Percentiles rank a stretch among this genome's conserved stretches.
Conservation (phyloP, 2,329 filamentous ascomycete species). For the Daldinia eschscholtzii region DNA sequence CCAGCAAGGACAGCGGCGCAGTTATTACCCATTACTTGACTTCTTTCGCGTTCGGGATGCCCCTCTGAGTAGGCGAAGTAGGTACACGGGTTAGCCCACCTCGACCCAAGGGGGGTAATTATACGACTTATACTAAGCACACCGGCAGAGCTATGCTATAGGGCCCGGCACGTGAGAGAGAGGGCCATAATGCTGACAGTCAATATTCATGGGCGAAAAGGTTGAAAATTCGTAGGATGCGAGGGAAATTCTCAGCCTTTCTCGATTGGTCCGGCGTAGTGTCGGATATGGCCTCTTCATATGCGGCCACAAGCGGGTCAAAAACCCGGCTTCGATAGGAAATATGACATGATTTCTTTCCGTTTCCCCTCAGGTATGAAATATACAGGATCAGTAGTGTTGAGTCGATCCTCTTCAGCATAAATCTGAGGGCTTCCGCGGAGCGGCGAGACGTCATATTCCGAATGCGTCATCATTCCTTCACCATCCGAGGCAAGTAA, state of each 20-base stretch:
- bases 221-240: conserved; percentile 40
- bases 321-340: conserved; percentile 69
- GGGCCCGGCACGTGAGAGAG: conserved; percentile 40
- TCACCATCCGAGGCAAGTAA: conserved; percentile 52
- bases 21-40: conserved; percentile 35
- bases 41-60: conserved; percentile 37
- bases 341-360: conserved; percentile 74
- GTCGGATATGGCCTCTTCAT: conserved; percentile 50
- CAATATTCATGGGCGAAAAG: conserved; percentile 21
- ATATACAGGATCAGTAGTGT: conserved; percentile 84
- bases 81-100: conserved; percentile 38
- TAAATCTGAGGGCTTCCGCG: conserved; percentile 72
- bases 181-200: conserved; percentile 34
- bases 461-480: conserved; percentile 59
- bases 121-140: conserved; percentile 41
- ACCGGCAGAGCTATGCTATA: conserved; percentile 36
- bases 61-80: conserved; percentile 41
- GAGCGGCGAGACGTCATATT: conserved; percentile 60
- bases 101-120: conserved; percentile 36
- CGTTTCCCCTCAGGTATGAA: conserved; percentile 81
- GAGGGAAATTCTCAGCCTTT: conserved; percentile 43
- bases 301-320: conserved; percentile 57
- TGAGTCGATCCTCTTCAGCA: conserved; percentile 77
- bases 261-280: conserved; percentile 51
- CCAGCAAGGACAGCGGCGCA: conserved; percentile 42